Evolutionary conservation across 2,329 filamentous ascomycete genomes (phyloP).

Genomic region (Juglanconis oblonga): DNA sequence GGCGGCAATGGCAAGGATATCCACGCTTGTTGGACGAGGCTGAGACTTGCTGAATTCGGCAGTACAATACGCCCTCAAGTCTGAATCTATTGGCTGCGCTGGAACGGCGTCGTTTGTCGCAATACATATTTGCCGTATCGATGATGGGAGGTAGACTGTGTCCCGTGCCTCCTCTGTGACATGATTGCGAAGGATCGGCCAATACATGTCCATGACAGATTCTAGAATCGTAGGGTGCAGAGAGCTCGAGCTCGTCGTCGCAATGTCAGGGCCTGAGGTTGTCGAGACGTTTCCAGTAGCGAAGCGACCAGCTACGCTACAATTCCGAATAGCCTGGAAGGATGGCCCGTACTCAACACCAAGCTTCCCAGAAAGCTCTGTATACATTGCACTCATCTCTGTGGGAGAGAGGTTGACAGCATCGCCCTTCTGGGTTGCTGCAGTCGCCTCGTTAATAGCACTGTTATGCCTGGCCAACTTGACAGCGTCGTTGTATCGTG

Average conservation of each 20-base stretch:
- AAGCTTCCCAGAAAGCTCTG: slow-evolving; percentile 36
- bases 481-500: slow-evolving; percentile 39
- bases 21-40: slow-evolving; percentile 35
- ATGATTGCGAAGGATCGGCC: slow-evolving; percentile 31
- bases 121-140: slow-evolving; percentile 36
- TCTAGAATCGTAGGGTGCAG: slow-evolving; percentile 39
- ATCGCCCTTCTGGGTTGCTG: neutral
- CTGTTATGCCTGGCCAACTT: slow-evolving; percentile 32
- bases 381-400: slow-evolving; percentile 39
- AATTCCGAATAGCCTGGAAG: slow-evolving; percentile 50
- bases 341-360: slow-evolving; percentile 49
- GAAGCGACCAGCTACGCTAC: slow-evolving; percentile 34
- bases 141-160: slow-evolving; percentile 41
- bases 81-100: slow-evolving; percentile 25
- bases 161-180: slow-evolving; percentile 28
- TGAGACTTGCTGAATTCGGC: slow-evolving; percentile 26
- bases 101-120: slow-evolving; percentile 26
- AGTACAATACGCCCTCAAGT: slow-evolving; percentile 35
- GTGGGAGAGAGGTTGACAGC: neutral
- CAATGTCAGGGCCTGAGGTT: slow-evolving; percentile 30
- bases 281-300: slow-evolving; percentile 31
- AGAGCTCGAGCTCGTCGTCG: slow-evolving; percentile 38
- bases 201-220: slow-evolving; percentile 39
- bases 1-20: slow-evolving; percentile 31
- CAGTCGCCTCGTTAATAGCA: slow-evolving; percentile 23